phyloP scores from a whole-genome alignment of 345 rosid genomes.

The Lumnitzera littorea region DNA sequence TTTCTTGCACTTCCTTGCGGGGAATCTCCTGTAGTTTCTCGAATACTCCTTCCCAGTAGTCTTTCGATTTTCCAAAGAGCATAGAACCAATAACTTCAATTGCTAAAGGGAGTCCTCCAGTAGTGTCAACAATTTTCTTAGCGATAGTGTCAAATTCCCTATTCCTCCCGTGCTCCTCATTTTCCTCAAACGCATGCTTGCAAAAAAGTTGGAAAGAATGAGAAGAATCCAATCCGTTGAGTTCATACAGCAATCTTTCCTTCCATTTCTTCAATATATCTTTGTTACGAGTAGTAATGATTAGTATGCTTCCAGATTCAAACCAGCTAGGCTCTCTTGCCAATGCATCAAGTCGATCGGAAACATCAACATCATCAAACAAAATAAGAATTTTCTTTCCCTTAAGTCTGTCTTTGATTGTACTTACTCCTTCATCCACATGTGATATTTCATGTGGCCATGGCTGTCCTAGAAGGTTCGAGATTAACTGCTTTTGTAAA shows the following conservation, averaged over 20 bases:
- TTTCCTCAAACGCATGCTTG: background rate
- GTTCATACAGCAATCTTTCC: background rate
- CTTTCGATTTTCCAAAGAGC: background rate
- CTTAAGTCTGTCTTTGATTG: background rate
- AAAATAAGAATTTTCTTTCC: constrained; percentile 2
- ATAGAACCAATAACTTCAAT: constrained; percentile 4
- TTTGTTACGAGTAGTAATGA: background rate
- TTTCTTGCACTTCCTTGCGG: background rate
- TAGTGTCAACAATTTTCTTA: background rate
- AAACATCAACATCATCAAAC: constrained; percentile 1
- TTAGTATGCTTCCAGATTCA: background rate
- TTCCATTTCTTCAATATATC: fast-evolving
- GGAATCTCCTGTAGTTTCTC: background rate
- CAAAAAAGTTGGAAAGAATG: constrained; percentile 1
- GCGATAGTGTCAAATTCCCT: background rate
- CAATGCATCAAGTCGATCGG: background rate
- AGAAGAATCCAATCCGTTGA: background rate
- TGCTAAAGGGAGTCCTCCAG: background rate
- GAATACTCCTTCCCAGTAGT: background rate
- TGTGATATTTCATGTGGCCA: background rate
- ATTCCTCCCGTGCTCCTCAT: background rate
- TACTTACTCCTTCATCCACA: background rate
- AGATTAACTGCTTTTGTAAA: background rate
- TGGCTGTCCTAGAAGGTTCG: background rate
- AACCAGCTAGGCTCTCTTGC: background rate